phyloP scores from a whole-genome alignment of 2,329 filamentous ascomycete genomes.

The Trichoderma gracile region DNA sequence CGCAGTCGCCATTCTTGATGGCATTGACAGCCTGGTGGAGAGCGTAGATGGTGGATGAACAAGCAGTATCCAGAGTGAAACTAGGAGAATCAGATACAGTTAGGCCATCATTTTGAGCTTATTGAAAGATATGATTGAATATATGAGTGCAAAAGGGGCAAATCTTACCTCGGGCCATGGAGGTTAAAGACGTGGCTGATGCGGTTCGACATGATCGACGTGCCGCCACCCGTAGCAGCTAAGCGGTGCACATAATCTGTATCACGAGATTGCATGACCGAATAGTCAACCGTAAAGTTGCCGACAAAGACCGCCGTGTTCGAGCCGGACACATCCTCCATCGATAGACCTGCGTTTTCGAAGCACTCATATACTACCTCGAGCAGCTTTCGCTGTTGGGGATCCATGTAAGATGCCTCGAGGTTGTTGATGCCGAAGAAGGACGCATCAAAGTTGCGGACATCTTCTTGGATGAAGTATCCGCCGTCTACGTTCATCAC shows the following conservation, averaged over 20 bases:
- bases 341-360: conserved; percentile 26
- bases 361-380: conserved; percentile 37
- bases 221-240: conserved; percentile 35
- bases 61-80: conserved; percentile 36
- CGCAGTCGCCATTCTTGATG: conserved; percentile 38
- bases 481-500: conserved; percentile 28
- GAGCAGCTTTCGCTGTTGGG: conserved; percentile 36
- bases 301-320: conserved; percentile 26
- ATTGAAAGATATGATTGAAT: not conserved
- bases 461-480: conserved; percentile 31
- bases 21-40: conserved; percentile 31
- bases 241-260: conserved; percentile 19
- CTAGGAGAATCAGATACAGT: not conserved
- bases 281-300: conserved; percentile 24
- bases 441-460: conserved; percentile 17
- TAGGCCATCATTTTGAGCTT: too few species aligned
- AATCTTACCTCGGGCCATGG: conserved; percentile 36
- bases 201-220: conserved; percentile 35
- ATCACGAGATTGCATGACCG: conserved; percentile 28
- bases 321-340: conserved; percentile 15
- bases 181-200: conserved; percentile 37
- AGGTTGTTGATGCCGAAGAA: conserved; percentile 18
- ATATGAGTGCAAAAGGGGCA: not conserved
- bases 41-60: conserved; percentile 39
- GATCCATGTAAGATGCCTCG: conserved; percentile 30